phyloP scores from a whole-genome alignment of 2,329 filamentous ascomycete genomes.

The Penicillium sp. region DNA sequence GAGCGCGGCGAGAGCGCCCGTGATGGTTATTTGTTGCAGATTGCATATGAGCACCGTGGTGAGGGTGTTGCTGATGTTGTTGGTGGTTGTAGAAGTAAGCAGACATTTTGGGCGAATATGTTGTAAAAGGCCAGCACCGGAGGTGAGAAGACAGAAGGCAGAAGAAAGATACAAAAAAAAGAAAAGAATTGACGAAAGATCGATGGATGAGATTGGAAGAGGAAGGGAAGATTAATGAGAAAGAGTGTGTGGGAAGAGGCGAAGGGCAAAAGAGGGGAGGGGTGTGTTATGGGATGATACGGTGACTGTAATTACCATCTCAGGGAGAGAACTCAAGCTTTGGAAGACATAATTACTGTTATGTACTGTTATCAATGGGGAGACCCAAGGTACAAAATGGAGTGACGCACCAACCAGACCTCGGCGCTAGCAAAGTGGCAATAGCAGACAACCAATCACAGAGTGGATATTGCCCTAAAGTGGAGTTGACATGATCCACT shows the following conservation, averaged over 20 bases:
- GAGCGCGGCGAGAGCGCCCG: conserved; percentile 79
- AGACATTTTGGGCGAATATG: conserved; percentile 42
- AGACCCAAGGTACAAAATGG: background rate
- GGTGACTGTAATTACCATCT: background rate
- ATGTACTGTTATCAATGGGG: background rate
- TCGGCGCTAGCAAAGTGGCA: conserved; percentile 11
- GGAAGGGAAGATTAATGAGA: conserved; percentile 14
- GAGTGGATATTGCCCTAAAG: background rate
- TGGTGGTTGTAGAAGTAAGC: conserved; percentile 50
- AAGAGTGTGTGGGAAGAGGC: conserved; percentile 22
- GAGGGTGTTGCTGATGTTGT: conserved; percentile 40
- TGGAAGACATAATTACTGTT: background rate
- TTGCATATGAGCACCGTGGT: conserved; percentile 50
- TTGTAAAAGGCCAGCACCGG: conserved; percentile 30
- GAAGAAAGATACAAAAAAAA: conserved; percentile 25
- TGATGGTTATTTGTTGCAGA: conserved; percentile 69
- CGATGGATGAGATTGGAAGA: conserved; percentile 16
- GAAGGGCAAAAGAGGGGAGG: conserved; percentile 32
- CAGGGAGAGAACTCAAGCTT: background rate
- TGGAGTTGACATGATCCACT: conserved; percentile 3
- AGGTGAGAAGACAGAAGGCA: conserved; percentile 17
- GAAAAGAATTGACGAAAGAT: conserved; percentile 25
- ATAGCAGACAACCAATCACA: conserved; percentile 1
- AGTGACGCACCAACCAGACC: conserved; percentile 19
- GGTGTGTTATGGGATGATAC: conserved; percentile 27